Percentiles rank a stretch among this genome's conserved stretches.
phyloP scores from a whole-genome alignment of 2,329 filamentous ascomycete genomes.

The Ophiostoma populinum region DNA sequence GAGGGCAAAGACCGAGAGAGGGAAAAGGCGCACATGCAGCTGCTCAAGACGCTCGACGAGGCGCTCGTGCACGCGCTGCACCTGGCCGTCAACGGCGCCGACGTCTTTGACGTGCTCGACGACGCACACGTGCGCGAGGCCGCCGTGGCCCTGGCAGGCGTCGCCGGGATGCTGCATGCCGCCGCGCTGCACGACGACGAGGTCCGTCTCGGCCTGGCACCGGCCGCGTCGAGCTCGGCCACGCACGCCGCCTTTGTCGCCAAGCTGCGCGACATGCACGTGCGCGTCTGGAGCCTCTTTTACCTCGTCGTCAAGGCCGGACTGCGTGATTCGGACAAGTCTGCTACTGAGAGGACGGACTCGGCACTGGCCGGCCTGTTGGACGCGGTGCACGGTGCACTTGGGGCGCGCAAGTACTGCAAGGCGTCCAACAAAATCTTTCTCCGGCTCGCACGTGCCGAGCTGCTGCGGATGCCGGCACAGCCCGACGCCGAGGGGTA shows the following conservation, averaged over 20 bases:
- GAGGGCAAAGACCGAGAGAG: too few relatives aligned
- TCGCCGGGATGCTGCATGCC: slow-evolving; percentile 61
- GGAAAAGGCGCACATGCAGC: slow-evolving; percentile 60
- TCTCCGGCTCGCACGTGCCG: slow-evolving; percentile 72
- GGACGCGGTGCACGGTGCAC: slow-evolving; percentile 62
- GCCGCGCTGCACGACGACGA: slow-evolving; percentile 73
- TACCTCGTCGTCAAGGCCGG: slow-evolving; percentile 67
- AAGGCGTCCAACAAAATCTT: slow-evolving; percentile 75
- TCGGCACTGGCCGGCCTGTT: slow-evolving; percentile 68
- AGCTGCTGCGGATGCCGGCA: slow-evolving; percentile 59
- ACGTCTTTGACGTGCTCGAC: slow-evolving; percentile 52
- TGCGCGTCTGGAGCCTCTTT: slow-evolving; percentile 74
- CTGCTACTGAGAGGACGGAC: too few relatives aligned
- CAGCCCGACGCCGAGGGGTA: slow-evolving; percentile 76
- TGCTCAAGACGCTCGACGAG: slow-evolving; percentile 64
- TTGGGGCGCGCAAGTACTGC: slow-evolving; percentile 74
- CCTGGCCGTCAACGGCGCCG: slow-evolving; percentile 45
- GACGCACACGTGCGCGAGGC: slow-evolving; percentile 59
- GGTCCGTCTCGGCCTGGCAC: slow-evolving; percentile 52
- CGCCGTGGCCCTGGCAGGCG: slow-evolving; percentile 50
- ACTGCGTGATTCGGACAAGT: too few relatives aligned
- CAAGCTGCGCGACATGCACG: slow-evolving; percentile 71
- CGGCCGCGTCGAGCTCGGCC: slow-evolving; percentile 33
- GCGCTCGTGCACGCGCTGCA: slow-evolving; percentile 55
- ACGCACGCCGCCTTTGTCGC: slow-evolving; percentile 40